Evolutionary conservation across 192 early-diverging fungal species (phyloP).

Genomic region (Dissophora ornata): DNA sequence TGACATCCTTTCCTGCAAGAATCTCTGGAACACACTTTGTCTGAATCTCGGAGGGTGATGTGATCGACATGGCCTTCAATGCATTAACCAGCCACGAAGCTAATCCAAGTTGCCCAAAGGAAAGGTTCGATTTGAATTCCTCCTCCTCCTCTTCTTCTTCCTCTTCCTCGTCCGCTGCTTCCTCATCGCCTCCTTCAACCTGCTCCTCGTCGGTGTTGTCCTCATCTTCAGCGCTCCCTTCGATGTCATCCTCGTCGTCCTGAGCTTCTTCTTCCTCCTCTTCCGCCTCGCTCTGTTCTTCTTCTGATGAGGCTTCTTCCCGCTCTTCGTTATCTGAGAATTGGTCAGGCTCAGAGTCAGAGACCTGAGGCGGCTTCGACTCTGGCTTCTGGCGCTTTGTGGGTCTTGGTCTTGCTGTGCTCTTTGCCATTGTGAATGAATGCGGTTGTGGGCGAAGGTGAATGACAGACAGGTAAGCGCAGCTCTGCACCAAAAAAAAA

Average conservation of each 20-base stretch:
- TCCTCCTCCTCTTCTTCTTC: conserved; percentile 54
- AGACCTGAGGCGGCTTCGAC: neutral
- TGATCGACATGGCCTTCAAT: conserved; percentile 84
- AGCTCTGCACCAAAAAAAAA: neutral
- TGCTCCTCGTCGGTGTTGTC: conserved; percentile 35
- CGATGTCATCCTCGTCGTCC: conserved; percentile 29
- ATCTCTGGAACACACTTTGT: conserved; percentile 85
- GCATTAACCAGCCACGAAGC: conserved; percentile 85
- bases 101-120: conserved; percentile 83
- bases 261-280: neutral
- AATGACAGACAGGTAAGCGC: neutral
- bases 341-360: neutral
- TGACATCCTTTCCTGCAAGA: conserved; percentile 81
- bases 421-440: neutral
- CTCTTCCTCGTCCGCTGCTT: conserved; percentile 30
- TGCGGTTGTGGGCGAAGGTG: too few species aligned
- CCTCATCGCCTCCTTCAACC: conserved; percentile 46
- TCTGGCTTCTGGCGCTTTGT: conserved; percentile 13
- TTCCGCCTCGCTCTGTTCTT: neutral
- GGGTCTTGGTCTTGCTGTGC: neutral
- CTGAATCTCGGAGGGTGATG: conserved; percentile 93
- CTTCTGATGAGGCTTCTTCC: neutral
- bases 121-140: conserved; percentile 11
- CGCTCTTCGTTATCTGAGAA: neutral
- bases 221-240: conserved; percentile 49